phyloP scores from a whole-genome alignment of 495 filamentous ascomycete genomes.

The Sphaerosporella brunnea region DNA sequence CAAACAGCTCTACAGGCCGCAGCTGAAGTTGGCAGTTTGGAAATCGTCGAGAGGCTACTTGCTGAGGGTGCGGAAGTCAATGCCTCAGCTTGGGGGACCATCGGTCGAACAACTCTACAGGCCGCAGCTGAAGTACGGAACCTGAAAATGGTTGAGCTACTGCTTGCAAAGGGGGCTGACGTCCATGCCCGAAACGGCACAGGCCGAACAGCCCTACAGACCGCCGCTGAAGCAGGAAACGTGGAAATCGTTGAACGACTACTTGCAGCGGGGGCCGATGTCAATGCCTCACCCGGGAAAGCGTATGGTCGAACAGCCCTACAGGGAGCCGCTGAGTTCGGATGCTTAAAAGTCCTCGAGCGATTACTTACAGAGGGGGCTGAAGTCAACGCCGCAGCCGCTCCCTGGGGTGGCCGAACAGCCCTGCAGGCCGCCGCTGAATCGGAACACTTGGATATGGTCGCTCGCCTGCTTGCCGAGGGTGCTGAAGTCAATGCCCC shows the following conservation, averaged over 20 bases:
- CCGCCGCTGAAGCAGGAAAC: not conserved
- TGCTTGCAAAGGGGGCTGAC: not conserved
- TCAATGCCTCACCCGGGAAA: not conserved
- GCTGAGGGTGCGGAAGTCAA: not conserved
- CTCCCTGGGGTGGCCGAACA: not conserved
- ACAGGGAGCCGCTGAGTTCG: not conserved
- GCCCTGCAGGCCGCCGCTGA: not conserved
- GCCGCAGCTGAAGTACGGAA: not conserved
- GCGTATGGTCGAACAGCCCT: not conserved
- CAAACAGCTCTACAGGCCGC: conserved; percentile 1
- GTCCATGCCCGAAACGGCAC: not conserved
- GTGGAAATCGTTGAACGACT: not conserved
- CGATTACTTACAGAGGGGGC: not conserved
- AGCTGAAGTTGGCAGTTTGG: not conserved
- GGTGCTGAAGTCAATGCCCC: not conserved
- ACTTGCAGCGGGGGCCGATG: not conserved
- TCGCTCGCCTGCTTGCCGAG: not conserved
- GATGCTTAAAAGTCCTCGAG: not conserved
- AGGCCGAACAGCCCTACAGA: conserved; percentile 2
- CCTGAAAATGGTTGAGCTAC: not conserved
- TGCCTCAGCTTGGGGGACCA: not conserved
- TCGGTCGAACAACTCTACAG: conserved; percentile 1
- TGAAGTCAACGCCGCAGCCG: not conserved
- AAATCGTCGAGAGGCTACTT: not conserved
- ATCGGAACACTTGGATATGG: not conserved